phyloP scores from a whole-genome alignment of 2,329 filamentous ascomycete species.

The Cladosporium sp. region DNA sequence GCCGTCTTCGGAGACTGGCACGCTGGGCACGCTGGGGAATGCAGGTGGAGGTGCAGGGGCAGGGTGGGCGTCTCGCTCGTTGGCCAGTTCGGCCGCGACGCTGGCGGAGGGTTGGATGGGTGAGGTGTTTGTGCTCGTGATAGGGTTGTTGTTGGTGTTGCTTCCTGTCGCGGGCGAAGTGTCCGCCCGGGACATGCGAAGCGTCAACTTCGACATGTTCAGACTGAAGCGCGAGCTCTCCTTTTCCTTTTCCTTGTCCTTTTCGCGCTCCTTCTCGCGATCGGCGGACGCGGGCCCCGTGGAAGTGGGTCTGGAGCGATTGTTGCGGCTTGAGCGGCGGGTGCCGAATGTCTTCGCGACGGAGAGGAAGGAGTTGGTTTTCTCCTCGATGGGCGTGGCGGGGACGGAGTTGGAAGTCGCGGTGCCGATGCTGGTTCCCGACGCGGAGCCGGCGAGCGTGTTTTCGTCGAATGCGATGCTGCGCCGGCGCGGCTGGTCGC shows the following conservation, averaged over 20 bases:
- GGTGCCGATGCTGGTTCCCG: constrained; percentile 23
- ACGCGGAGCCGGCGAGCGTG: constrained; percentile 28
- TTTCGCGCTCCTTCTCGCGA: constrained; percentile 3
- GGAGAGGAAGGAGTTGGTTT: constrained; percentile 26
- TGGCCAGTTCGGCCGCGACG: constrained; percentile 13
- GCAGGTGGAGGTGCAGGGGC: constrained; percentile 5
- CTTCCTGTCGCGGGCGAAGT: constrained; percentile 9
- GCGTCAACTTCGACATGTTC: constrained; percentile 37
- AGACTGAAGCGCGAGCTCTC: constrained; percentile 34
- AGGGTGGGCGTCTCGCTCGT: constrained; percentile 1
- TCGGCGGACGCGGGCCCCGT: constrained; percentile 18
- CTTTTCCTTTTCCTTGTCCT: too few relatives aligned
- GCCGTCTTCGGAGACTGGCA: constrained; percentile 9
- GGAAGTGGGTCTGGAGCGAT: constrained; percentile 40
- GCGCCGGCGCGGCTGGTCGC: constrained; percentile 33
- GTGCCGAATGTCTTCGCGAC: constrained; percentile 27
- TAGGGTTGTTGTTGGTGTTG: not conserved
- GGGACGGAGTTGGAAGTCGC: constrained; percentile 26
- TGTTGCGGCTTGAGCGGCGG: constrained; percentile 25
- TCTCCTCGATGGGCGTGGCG: constrained; percentile 42
- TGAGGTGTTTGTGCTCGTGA: not conserved
- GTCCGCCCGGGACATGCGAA: constrained; percentile 30
- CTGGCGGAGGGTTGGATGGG: constrained; percentile 12
- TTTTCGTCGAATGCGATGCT: constrained; percentile 39
- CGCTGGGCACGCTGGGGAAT: constrained; percentile 1